These are phyloP conservation scores for Nitzschia sp. DNA, from an alignment of 108 stramenopile genomes.

Conservation along the genomic window DNA sequence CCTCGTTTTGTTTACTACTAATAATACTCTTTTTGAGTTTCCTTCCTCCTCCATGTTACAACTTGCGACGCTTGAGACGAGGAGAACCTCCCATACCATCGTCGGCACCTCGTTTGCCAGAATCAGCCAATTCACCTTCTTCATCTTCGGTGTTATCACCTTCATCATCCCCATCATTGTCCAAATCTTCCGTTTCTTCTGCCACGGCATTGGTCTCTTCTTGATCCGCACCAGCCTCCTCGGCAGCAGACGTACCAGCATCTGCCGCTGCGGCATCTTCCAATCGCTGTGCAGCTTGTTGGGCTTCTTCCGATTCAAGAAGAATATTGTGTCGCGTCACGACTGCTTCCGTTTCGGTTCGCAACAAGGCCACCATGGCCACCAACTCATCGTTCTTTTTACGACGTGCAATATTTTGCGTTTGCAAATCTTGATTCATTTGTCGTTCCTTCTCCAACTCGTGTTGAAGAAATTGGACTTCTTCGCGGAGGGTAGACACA, in stretches of 20 bases:
- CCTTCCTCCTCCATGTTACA: conserved; percentile 11
- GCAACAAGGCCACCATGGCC: conserved; percentile 74
- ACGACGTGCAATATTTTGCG: conserved; percentile 50
- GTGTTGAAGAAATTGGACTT: conserved; percentile 49
- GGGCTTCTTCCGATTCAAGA: conserved; percentile 66
- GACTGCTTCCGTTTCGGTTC: conserved; percentile 87
- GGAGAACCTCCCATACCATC: conserved; percentile 14
- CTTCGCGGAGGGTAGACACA: conserved; percentile 37
- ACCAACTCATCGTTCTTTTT: conserved; percentile 69
- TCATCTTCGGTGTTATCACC: conserved; percentile 30
- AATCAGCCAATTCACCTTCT: conserved; percentile 26
- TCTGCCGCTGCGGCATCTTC: background rate
- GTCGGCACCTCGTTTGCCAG: conserved; percentile 20
- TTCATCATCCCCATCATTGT: conserved; percentile 43
- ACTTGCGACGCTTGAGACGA: conserved; percentile 31
- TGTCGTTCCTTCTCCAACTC: conserved; percentile 59
- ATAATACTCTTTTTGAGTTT: background rate
- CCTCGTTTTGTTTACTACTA: background rate
- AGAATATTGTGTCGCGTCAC: conserved; percentile 77
- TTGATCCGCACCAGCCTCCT: background rate
- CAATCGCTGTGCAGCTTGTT: conserved; percentile 48
- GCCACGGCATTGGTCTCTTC: background rate
- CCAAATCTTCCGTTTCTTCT: conserved; percentile 25
- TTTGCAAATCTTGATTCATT: conserved; percentile 58
- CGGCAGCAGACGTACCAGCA: too few relatives aligned